Evolutionary conservation across 345 rosid species (phyloP), one percentile per base, ranked within the genome.

Genomic region (Brassica rapa): DNA sequence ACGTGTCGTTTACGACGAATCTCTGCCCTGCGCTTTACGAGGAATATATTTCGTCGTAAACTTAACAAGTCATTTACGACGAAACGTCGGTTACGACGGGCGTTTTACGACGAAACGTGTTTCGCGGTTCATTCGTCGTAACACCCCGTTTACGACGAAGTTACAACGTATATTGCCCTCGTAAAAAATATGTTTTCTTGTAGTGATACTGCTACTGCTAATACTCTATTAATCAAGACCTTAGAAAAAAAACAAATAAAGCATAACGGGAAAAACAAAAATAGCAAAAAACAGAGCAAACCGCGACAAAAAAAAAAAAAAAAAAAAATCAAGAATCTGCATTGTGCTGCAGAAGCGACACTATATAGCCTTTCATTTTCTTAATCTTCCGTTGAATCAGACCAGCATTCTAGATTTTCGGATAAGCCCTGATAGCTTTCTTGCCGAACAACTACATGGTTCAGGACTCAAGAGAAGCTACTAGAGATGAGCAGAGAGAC

Each of bases 381-480:
- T 23, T 83, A 92, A 5, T 84, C 77, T 15, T 84, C 92, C 0
- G 87, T 82, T 75, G 92, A 87, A 81, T 43, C 79, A 55, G 62
- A 75, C 33, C 57, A 65, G 27, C 70, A 62, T 10, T 70, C 71
- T 5, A 29, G 81, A 84, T 85, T 78, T 77, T 82, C 91, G 0
- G 86, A 85, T 30, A 81, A 82, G 27, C 77, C 85, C 33, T 79
- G 86, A 3, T 81, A 91, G 0, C 68, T 92, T 73, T 92, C 98
- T 15, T 92, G 91, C 86, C 75, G 92, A n/a, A 68, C 94, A 33
- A 92, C 68, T 90, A 89, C 69, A 87, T 92, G 93, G 94, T 93
- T 62, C 98, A 93, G 30, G 30, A 27, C 8, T 32, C 37, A 0
- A 33, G 91, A 93, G 80, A 87, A 88, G 83, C 87, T 90, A 6